phyloP scores from a whole-genome alignment of 257 asterid genomes.

The Eucommia ulmoides region DNA sequence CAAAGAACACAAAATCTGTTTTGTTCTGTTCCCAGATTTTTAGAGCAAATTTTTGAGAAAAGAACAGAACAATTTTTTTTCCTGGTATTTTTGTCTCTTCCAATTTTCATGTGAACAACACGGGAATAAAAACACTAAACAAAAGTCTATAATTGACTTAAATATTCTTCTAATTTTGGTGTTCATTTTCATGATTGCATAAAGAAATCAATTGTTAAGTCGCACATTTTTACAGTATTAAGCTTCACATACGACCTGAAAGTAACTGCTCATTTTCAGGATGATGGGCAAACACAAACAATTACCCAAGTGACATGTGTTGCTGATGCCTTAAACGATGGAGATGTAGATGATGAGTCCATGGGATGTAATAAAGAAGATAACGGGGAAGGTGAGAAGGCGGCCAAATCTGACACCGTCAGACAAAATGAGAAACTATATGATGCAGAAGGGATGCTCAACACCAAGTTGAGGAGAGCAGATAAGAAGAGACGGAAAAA shows the following conservation, averaged over 20 bases:
- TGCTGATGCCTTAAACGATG: conserved; percentile 2
- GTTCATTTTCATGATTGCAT: background rate
- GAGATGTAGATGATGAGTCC: conserved; percentile 28
- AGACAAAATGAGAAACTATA: conserved; percentile 77
- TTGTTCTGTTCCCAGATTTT: background rate
- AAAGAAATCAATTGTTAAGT: background rate
- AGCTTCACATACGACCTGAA: no score
- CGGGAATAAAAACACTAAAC: no score
- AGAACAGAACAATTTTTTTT: background rate
- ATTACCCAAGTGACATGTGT: conserved; percentile 7
- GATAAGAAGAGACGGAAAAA: conserved; percentile 59
- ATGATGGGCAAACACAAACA: conserved; percentile 20
- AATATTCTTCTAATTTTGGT: no score
- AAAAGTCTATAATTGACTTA: no score
- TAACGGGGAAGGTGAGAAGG: conserved; percentile 22
- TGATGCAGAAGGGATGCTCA: conserved; percentile 70
- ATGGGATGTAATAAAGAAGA: conserved; percentile 55
- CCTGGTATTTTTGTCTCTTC: no score
- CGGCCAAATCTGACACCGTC: conserved; percentile 31
- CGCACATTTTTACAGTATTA: conserved; percentile 1
- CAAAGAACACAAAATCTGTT: background rate
- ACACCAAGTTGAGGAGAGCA: conserved; percentile 56
- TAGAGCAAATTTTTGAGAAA: background rate
- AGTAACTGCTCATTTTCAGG: conserved; percentile 22
- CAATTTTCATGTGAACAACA: no score